phyloP scores from a whole-genome alignment of 2,329 filamentous ascomycete genomes.

The Akanthomyces uredinophilus region DNA sequence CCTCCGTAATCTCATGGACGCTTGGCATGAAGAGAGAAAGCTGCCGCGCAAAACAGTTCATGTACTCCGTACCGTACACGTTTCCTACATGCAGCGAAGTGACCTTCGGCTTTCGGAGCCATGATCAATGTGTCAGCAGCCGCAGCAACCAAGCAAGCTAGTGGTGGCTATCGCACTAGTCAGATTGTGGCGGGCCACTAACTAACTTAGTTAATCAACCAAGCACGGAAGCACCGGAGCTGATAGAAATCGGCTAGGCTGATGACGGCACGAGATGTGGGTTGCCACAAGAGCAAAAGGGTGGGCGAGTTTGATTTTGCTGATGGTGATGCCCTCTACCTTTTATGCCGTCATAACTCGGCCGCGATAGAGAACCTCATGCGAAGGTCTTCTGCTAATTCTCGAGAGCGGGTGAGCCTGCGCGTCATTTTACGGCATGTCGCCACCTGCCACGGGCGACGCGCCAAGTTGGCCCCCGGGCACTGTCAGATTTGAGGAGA shows the following conservation, averaged over 20 bases:
- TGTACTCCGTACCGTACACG: too few species aligned
- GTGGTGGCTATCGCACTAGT: too few species aligned
- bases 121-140: too few species aligned
- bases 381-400: too few species aligned
- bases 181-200: neutral
- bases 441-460: neutral
- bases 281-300: neutral
- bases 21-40: too few species aligned
- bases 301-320: neutral
- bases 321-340: neutral
- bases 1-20: too few species aligned
- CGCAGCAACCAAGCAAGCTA: too few species aligned
- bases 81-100: too few species aligned
- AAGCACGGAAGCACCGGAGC: constrained; percentile 5
- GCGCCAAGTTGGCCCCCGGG: constrained; percentile 1
- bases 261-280: constrained; percentile 1
- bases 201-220: neutral
- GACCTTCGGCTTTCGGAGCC: too few species aligned
- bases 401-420: neutral
- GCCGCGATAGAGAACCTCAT: neutral
- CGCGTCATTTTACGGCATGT: neutral
- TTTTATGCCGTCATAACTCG: neutral
- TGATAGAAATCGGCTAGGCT: neutral
- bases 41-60: too few species aligned
- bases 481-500: constrained; percentile 4